phyloP scores from a whole-genome alignment of 768 basidiomycete species.

The Lactarius akahatsu region DNA sequence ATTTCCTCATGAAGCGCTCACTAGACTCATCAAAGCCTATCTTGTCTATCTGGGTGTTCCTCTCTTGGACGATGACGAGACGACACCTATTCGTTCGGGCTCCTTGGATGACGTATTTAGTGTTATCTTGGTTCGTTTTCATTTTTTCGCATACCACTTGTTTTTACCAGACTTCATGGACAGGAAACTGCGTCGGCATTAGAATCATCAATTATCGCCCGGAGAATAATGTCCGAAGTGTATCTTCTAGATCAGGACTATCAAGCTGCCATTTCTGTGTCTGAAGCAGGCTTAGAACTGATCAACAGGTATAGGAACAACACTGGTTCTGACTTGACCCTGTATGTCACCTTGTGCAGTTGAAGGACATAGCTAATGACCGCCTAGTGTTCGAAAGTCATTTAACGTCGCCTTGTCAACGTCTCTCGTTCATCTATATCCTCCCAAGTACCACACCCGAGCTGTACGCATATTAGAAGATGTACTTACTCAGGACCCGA shows the following conservation, averaged over 20 bases:
- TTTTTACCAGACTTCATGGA: neutral
- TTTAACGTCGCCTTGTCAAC: slow-evolving; percentile 73
- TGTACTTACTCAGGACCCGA: slow-evolving; percentile 60
- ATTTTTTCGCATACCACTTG: slow-evolving; percentile 3
- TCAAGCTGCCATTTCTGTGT: slow-evolving; percentile 63
- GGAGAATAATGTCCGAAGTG: slow-evolving; percentile 61
- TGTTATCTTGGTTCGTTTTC: slow-evolving; percentile 55
- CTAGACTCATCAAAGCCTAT: slow-evolving; percentile 63
- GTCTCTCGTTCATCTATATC: slow-evolving; percentile 78
- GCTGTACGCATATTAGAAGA: slow-evolving; percentile 74
- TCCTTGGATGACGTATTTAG: slow-evolving; percentile 55
- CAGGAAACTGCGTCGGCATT: slow-evolving; percentile 18
- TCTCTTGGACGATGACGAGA: slow-evolving; percentile 43
- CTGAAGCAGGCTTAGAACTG: slow-evolving; percentile 67
- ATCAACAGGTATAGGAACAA: slow-evolving; percentile 54
- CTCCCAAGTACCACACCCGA: slow-evolving; percentile 85
- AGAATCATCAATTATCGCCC: slow-evolving; percentile 59
- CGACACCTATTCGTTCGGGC: slow-evolving; percentile 25
- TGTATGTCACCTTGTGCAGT: slow-evolving; percentile 38
- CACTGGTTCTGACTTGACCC: slow-evolving; percentile 52
- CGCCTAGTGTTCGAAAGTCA: slow-evolving; percentile 57
- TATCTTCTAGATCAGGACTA: slow-evolving; percentile 73
- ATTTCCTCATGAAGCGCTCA: slow-evolving; percentile 60
- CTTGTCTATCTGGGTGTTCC: slow-evolving; percentile 58
- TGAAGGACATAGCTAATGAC: neutral